Base-by-base conservation (phyloP, 805 yeast species). In the Ogataea glucozyma region DNA sequence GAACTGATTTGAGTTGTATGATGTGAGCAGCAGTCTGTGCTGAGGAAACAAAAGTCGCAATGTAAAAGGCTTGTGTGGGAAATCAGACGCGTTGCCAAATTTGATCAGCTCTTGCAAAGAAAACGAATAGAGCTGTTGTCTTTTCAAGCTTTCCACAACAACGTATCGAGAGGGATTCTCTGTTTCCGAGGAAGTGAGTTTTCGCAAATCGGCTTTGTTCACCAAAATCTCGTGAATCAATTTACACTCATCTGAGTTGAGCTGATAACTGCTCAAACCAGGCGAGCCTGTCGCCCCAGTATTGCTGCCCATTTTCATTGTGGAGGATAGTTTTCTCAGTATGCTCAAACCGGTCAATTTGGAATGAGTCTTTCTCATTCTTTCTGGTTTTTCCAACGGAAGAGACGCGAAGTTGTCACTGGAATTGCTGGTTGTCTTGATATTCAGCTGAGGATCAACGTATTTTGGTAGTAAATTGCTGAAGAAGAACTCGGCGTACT, bases 21-120 rank as follows among this genome's bases (percentile, higher is more conserved):
- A 49, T 6, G 56, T 51, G 4, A 64, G 26, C 7, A 65, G 29
- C 26, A 57, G 51, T 32, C 60, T 63, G 19, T 56, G 59, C 13
- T 42, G 45, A 6, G 66, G 58, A 41, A 63, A 56, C 16, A 57
- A 40, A 11, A 64, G 38, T 12, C 69, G 42, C 18, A 64, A 37
- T 2, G 67, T 53, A 48, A 62, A 65, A 11, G 69, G 67, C 37
- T 51, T 57, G 8, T 19, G 29, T 2, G 43, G 49, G 22, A 41
- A 57, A 39, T 65, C 69, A 3, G 58, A 31, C 4, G 68, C 69
- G 34, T 55, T 60, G 10, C 69, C 69, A 42, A 57, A 62, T 27
- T 49, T 48, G 4, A 54, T 34, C 11, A 64, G 38, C 26, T 64
- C 64, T 44, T 65, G 68, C 27, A 65, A 39, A 5, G 67, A 62